Evolutionary conservation across 352 stramenopile genomes (phyloP).

Genomic region (Blastocystis sp.): DNA sequence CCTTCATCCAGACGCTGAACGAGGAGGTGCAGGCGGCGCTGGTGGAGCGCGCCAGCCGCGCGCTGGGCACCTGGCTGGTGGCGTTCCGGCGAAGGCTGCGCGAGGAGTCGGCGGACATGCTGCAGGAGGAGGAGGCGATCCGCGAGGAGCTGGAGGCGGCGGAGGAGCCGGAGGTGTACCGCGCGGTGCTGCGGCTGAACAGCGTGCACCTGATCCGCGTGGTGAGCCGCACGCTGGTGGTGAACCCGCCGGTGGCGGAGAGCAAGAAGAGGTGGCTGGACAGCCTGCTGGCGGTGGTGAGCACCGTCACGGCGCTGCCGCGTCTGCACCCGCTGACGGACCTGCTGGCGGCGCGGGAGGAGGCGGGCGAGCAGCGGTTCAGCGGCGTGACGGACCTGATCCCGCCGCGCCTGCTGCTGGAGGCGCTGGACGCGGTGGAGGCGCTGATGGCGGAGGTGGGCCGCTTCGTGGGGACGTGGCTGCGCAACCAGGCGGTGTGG

Average conservation of each 20-base stretch:
- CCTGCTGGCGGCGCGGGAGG: constrained; percentile 75
- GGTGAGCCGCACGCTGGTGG: constrained; percentile 91
- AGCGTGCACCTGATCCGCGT: constrained; percentile 86
- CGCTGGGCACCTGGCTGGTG: constrained; percentile 73
- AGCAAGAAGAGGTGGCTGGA: constrained; percentile 83
- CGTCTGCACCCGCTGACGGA: constrained; percentile 77
- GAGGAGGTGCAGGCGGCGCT: constrained; percentile 74
- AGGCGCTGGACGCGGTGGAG: constrained; percentile 80
- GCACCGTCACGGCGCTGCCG: constrained; percentile 86
- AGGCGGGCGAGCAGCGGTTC: constrained; percentile 38
- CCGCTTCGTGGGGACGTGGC: constrained; percentile 89
- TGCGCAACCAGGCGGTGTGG: constrained; percentile 97
- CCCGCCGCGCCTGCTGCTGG: constrained; percentile 76
- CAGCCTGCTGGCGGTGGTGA: constrained; percentile 87
- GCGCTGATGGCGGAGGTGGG: constrained; percentile 80
- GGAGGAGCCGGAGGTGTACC: constrained; percentile 22
- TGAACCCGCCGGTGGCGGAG: constrained; percentile 88
- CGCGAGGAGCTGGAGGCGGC: constrained; percentile 69
- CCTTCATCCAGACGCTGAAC: constrained; percentile 73
- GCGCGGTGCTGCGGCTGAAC: constrained; percentile 73
- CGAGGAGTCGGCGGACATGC: constrained; percentile 14
- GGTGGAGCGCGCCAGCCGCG: constrained; percentile 71
- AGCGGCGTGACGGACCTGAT: constrained; percentile 74
- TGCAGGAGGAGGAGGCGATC: constrained; percentile 71
- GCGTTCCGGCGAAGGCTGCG: constrained; percentile 71